Evolutionary conservation across 805 yeast genomes (phyloP), one percentile per base, ranked within the genome.

Genomic region (Starmerella khaoyaiensis): DNA sequence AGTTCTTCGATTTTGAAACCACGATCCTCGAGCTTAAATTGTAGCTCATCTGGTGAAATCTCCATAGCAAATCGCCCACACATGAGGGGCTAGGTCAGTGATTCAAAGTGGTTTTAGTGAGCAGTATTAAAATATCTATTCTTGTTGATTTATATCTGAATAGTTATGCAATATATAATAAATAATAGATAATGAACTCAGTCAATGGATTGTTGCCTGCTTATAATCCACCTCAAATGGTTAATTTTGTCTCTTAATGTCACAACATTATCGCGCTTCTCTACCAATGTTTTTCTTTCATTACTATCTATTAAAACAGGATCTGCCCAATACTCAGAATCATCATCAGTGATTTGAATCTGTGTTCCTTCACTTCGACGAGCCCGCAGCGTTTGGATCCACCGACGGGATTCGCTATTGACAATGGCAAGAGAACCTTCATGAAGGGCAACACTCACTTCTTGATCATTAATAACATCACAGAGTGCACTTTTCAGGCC

Each of bases 401-500:
- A 52, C 1, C 41, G 53, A 34, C 60, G 55, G 0, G 74, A 67
- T 44, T 77, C 82, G 27, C 59, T 59, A 22, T 69, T 63, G 17
- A 77, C 62, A 12, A 76, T 72, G 28, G 62, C 60, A 35, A 71
- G 59, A 1, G 80, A 71, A 21, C 75, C 67, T 40, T 66, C 64
- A 40, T 72, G 72, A 21, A 82, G 67, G 11, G 54, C 47, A 8
- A 52, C 50, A 52, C 54, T 40, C 5, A 79, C 56, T 15, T 73
- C 77, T 42, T 79, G 74, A 44, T 77, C 80, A 21, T 61, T 64
- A 9, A 78, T 65, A 10, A 87, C 76, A 15, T 70, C 67, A 10
- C 69, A 59, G 24, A 87, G 59, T 0, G 80, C 73, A 2, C 59
- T 59, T 46, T 72, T 71, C 32, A 87, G 61, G 0, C 80, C 93